Evolutionary conservation across 106 monocot genomes (phyloP).

Genomic region (Phalaenopsis aphrodite): DNA sequence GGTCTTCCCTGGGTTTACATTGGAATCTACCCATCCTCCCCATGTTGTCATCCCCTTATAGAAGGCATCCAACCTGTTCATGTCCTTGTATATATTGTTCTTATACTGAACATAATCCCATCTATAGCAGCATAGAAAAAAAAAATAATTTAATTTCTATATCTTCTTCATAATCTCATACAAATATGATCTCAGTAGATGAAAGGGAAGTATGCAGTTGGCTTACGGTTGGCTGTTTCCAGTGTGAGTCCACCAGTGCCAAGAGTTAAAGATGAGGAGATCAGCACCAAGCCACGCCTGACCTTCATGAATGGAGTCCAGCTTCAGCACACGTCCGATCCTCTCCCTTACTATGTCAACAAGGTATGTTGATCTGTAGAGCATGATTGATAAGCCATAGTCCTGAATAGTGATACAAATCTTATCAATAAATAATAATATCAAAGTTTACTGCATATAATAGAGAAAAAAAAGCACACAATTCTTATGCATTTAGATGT

Average conservation of each 20-base stretch:
- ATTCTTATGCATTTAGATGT: no score
- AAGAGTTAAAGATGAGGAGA: slow-evolving; percentile 83
- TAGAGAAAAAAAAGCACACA: no score
- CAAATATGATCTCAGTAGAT: neutral
- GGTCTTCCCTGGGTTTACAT: slow-evolving; percentile 24
- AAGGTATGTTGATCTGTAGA: slow-evolving; percentile 47
- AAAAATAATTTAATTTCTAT: neutral
- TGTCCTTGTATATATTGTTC: slow-evolving; percentile 28
- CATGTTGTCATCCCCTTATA: slow-evolving; percentile 47
- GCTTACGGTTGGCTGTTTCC: slow-evolving; percentile 52
- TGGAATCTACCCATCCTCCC: slow-evolving; percentile 50
- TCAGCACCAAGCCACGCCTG: slow-evolving; percentile 51
- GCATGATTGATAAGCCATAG: slow-evolving; percentile 49
- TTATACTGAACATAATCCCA: slow-evolving; percentile 76
- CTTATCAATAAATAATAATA: no score
- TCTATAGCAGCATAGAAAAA: slow-evolving; percentile 21
- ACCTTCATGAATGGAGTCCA: slow-evolving; percentile 60
- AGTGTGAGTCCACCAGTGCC: slow-evolving; percentile 84
- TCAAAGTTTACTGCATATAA: no score
- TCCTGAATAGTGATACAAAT: slow-evolving; percentile 23
- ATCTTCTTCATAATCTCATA: neutral
- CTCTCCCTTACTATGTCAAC: slow-evolving; percentile 59
- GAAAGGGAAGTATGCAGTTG: neutral
- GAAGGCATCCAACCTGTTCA: slow-evolving; percentile 58
- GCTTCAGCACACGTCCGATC: slow-evolving; percentile 62